phyloP scores from a whole-genome alignment of 1,284 basidiomycete genomes.

The Marasmius sp. region DNA sequence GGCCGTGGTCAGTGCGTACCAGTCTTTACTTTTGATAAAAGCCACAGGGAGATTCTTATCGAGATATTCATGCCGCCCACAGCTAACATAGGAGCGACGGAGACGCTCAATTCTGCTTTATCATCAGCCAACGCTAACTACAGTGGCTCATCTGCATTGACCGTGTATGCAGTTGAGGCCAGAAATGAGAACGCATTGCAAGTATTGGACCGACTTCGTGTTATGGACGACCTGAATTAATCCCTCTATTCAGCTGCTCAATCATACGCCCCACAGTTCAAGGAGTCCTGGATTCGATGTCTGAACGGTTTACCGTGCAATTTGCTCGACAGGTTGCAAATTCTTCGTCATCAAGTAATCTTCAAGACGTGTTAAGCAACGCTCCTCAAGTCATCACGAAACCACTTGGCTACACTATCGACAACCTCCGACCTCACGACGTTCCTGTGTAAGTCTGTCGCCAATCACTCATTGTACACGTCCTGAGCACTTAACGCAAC shows the following conservation, averaged over 20 bases:
- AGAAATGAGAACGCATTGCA: conserved; percentile 52
- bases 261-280: conserved; percentile 34
- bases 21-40: neutral
- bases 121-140: conserved; percentile 29
- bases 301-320: conserved; percentile 33
- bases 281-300: conserved; percentile 23
- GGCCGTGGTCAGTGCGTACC: conserved; percentile 18
- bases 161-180: conserved; percentile 30
- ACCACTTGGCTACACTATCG: conserved; percentile 49
- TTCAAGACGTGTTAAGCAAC: conserved; percentile 40
- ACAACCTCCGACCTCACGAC: conserved; percentile 68
- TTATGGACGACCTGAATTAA: neutral
- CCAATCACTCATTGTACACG: neutral
- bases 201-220: conserved; percentile 14
- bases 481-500: neutral
- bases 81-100: conserved; percentile 18
- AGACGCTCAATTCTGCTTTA: conserved; percentile 30
- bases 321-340: conserved; percentile 35
- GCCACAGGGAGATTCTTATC: too few relatives aligned
- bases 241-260: conserved; percentile 30
- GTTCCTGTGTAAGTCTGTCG: conserved; percentile 49
- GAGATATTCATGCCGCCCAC: neutral
- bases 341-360: conserved; percentile 12
- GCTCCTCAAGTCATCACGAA: conserved; percentile 60
- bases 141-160: conserved; percentile 35